Percentiles rank a stretch among this genome's conserved stretches.
These are phyloP conservation scores for Ustilago nuda DNA, from an alignment of 1,284 basidiomycete species.

Conservation along the genomic window DNA sequence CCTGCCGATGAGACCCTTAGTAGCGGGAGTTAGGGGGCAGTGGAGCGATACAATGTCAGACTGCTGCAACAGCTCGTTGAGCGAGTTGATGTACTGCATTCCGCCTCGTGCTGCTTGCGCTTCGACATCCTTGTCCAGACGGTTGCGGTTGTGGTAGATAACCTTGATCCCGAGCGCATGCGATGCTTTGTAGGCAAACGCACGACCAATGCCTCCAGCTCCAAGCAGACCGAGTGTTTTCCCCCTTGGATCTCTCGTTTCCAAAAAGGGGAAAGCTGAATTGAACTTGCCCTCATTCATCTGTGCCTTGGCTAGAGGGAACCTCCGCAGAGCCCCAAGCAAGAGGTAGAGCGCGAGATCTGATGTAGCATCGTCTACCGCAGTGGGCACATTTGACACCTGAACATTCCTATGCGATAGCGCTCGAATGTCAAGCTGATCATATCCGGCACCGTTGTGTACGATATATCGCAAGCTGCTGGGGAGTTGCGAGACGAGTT, in stretches of 20 bases:
- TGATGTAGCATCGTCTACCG: slow-evolving; percentile 63
- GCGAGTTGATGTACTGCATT: slow-evolving; percentile 55
- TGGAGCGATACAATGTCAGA: slow-evolving; percentile 72
- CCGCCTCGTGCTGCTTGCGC: slow-evolving; percentile 49
- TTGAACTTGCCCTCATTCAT: slow-evolving; percentile 53
- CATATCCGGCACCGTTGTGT: slow-evolving; percentile 66
- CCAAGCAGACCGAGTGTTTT: slow-evolving; percentile 65
- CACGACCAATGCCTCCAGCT: slow-evolving; percentile 62
- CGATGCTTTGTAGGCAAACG: slow-evolving; percentile 61
- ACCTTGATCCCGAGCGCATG: slow-evolving; percentile 60
- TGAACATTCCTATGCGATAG: slow-evolving; percentile 49
- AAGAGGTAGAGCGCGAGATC: slow-evolving; percentile 63
- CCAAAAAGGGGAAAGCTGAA: slow-evolving; percentile 52
- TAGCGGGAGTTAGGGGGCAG: slow-evolving; percentile 71
- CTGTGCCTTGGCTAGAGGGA: slow-evolving; percentile 50
- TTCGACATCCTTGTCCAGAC: slow-evolving; percentile 63
- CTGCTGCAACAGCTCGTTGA: slow-evolving; percentile 69
- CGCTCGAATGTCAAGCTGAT: slow-evolving; percentile 60
- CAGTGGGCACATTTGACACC: slow-evolving; percentile 61
- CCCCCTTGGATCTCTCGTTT: slow-evolving; percentile 53
- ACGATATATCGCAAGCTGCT: slow-evolving; percentile 51
- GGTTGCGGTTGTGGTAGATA: slow-evolving; percentile 63
- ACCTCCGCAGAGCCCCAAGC: slow-evolving; percentile 59
- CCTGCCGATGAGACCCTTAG: slow-evolving; percentile 69
- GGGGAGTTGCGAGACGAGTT: slow-evolving; percentile 57